These are phyloP conservation scores for Papiliotrema laurentii DNA, from an alignment of 1,284 basidiomycete species.

Conservation along the genomic window DNA sequence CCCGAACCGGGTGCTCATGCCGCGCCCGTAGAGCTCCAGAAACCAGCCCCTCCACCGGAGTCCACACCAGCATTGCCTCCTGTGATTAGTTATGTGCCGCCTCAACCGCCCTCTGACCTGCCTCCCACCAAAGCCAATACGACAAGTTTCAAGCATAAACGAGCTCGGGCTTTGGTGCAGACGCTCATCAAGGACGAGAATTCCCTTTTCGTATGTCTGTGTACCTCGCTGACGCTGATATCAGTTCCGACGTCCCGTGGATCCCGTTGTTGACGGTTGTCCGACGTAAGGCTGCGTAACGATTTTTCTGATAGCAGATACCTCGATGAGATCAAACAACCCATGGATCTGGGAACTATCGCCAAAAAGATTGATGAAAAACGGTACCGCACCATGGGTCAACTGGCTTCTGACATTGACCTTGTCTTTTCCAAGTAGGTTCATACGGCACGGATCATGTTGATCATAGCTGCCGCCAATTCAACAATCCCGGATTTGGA, in stretches of 20 bases:
- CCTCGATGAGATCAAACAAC: slow-evolving; percentile 83
- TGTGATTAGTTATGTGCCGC: slow-evolving; percentile 24
- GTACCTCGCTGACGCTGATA: slow-evolving; percentile 3
- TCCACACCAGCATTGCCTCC: no score
- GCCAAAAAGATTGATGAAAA: slow-evolving; percentile 60
- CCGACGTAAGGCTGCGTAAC: slow-evolving; percentile 63
- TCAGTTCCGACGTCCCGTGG: slow-evolving; percentile 74
- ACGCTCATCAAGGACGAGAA: slow-evolving; percentile 64
- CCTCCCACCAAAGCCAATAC: slow-evolving; percentile 25
- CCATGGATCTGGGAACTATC: slow-evolving; percentile 94
- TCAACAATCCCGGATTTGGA: slow-evolving; percentile 66
- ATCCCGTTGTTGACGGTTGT: slow-evolving; percentile 74
- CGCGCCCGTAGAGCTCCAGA: slow-evolving; percentile 2
- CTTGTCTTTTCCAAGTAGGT: slow-evolving; percentile 75
- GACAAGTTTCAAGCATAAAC: slow-evolving; percentile 65
- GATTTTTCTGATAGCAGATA: slow-evolving; percentile 57
- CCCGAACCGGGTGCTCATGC: background rate
- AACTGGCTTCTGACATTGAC: slow-evolving; percentile 74
- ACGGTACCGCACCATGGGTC: slow-evolving; percentile 72
- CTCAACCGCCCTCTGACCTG: slow-evolving; percentile 28
- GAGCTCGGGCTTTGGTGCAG: slow-evolving; percentile 70
- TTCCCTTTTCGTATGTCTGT: slow-evolving; percentile 54
- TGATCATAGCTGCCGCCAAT: slow-evolving; percentile 62
- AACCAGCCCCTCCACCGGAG: slow-evolving; percentile 4
- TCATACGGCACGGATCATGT: background rate